Percentiles rank a stretch among this genome's conserved stretches.
phyloP scores from a whole-genome alignment of 2,329 filamentous ascomycete species.

The Talaromyces sp. region DNA sequence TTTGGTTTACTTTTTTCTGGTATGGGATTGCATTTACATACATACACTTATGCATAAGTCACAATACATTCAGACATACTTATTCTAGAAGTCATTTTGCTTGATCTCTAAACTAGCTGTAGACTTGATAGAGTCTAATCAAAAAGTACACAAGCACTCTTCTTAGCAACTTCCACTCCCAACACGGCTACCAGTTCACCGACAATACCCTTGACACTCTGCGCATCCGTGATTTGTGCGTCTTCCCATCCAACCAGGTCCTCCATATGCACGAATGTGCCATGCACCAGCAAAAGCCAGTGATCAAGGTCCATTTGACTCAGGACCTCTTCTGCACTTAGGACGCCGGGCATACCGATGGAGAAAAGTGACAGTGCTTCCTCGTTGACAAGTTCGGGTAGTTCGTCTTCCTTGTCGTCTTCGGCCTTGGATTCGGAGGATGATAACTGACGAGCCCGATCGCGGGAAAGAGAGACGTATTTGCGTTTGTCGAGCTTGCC shows the following conservation, averaged over 20 bases:
- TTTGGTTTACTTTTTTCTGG: not conserved
- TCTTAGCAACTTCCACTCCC: slow-evolving; percentile 41
- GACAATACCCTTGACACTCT: slow-evolving; percentile 46
- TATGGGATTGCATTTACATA: slow-evolving; percentile 5
- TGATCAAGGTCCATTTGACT: slow-evolving; percentile 40
- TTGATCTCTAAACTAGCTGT: not conserved
- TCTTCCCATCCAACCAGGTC: slow-evolving; percentile 48
- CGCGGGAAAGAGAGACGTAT: slow-evolving; percentile 46
- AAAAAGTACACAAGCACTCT: slow-evolving; percentile 41
- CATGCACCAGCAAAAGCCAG: slow-evolving; percentile 43
- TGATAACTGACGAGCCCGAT: slow-evolving; percentile 25
- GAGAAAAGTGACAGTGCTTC: slow-evolving; percentile 46
- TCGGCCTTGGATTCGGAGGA: slow-evolving; percentile 9
- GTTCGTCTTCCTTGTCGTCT: not conserved
- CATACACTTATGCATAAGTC: slow-evolving; percentile 4
- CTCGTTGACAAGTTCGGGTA: slow-evolving; percentile 29
- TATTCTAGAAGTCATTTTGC: not conserved
- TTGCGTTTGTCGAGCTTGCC: slow-evolving; percentile 40
- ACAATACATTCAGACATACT: not conserved
- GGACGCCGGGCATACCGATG: slow-evolving; percentile 45
- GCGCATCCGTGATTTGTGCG: slow-evolving; percentile 40
- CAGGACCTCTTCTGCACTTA: slow-evolving; percentile 42
- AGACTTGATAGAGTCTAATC: slow-evolving; percentile 23
- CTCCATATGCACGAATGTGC: slow-evolving; percentile 44
- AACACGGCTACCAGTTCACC: slow-evolving; percentile 46